These are phyloP conservation scores for Penicillium expansum DNA, from an alignment of 2,329 filamentous ascomycete species.

Conservation along the genomic window DNA sequence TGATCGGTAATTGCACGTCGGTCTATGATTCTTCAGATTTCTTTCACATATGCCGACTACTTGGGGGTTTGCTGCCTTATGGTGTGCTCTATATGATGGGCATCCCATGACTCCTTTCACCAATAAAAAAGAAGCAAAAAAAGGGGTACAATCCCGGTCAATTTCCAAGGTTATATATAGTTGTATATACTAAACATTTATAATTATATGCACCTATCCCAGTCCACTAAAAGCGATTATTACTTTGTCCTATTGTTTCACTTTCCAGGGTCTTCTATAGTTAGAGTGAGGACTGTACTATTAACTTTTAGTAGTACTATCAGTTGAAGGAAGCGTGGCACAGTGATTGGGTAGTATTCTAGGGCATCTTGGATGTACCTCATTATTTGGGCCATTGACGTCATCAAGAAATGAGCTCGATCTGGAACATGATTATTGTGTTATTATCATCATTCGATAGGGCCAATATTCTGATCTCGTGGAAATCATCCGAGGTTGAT, in stretches of 20 bases:
- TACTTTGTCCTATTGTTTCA: neutral
- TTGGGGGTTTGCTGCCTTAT: too few relatives aligned
- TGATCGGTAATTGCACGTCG: neutral
- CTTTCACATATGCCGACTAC: neutral
- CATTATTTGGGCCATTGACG: neutral
- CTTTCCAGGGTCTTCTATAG: neutral
- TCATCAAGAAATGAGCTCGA: neutral
- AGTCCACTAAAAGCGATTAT: neutral
- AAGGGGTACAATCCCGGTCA: neutral
- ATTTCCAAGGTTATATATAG: neutral
- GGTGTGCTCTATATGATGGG: neutral
- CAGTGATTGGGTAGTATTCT: too few relatives aligned
- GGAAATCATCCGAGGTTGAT: neutral
- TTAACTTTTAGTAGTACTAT: too few relatives aligned
- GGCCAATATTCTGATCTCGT: neutral
- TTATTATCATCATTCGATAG: neutral
- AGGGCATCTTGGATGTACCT: too few relatives aligned
- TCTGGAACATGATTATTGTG: neutral
- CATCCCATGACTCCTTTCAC: neutral
- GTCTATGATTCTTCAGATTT: neutral
- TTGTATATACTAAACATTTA: neutral
- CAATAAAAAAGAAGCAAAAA: neutral
- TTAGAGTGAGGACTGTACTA: too few relatives aligned
- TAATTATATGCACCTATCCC: neutral
- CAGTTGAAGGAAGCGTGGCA: too few relatives aligned